Percentiles rank a stretch among this genome's conserved stretches.
Conservation (phyloP, 495 filamentous ascomycete species). For the Pyrenula aspistea region DNA sequence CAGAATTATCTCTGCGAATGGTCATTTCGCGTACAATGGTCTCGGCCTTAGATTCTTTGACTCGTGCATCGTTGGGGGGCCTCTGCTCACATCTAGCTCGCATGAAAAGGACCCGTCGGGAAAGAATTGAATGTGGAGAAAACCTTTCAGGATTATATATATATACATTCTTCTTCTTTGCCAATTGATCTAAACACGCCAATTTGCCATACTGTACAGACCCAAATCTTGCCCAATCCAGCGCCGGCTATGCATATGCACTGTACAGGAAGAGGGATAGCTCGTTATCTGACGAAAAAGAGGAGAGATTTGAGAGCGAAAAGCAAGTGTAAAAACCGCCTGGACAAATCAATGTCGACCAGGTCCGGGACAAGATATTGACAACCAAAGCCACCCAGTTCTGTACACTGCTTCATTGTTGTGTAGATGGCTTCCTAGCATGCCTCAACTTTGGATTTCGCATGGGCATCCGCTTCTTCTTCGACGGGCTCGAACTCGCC, state of each 20-base stretch:
- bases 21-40: no score
- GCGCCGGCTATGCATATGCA: neutral
- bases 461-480: slow-evolving; percentile 57
- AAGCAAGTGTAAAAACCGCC: slow-evolving; percentile 18
- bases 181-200: neutral
- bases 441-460: slow-evolving; percentile 55
- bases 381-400: neutral
- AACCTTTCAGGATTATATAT: no score
- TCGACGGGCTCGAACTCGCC: slow-evolving; percentile 38
- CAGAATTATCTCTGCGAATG: no score
- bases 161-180: neutral
- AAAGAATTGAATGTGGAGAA: no score
- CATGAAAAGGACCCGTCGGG: no score
- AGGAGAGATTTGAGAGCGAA: neutral
- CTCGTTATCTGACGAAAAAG: neutral
- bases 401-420: neutral
- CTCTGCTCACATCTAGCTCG: no score
- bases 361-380: neutral
- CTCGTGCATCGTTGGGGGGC: no score
- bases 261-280: neutral
- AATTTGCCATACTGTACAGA: neutral
- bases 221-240: neutral
- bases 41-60: no score
- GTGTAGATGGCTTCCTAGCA: neutral
- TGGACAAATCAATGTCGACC: neutral